phyloP scores from a whole-genome alignment of 768 basidiomycete genomes.

The Trametes maxima region DNA sequence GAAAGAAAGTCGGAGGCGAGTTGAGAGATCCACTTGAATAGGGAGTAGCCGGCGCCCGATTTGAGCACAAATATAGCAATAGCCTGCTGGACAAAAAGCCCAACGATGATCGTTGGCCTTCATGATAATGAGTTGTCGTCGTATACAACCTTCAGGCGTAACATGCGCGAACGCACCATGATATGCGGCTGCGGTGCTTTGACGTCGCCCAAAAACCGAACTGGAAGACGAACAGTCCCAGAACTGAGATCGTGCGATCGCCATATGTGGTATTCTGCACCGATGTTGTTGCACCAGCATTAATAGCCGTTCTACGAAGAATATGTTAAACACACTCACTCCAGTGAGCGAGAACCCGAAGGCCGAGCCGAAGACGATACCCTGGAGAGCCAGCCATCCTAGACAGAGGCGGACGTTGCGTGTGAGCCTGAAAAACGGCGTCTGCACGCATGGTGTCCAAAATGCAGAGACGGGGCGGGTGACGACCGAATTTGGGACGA shows the following conservation, averaged over 20 bases:
- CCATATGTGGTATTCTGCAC: constrained; percentile 62
- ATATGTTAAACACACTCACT: constrained; percentile 39
- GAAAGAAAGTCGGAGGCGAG: constrained; percentile 80
- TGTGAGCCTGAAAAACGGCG: constrained; percentile 66
- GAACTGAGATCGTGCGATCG: constrained; percentile 79
- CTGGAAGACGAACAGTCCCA: constrained; percentile 83
- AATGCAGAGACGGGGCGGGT: constrained; percentile 70
- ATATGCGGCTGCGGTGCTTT: constrained; percentile 59
- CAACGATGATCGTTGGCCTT: constrained; percentile 87
- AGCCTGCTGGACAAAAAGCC: constrained; percentile 83
- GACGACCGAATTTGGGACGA: constrained; percentile 71
- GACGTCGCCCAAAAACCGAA: constrained; percentile 72
- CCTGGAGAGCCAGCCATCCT: constrained; percentile 80
- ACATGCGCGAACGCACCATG: constrained; percentile 56
- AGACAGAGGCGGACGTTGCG: constrained; percentile 56
- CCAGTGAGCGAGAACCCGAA: constrained; percentile 72
- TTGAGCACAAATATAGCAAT: constrained; percentile 91
- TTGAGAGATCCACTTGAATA: constrained; percentile 83
- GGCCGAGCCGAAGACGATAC: constrained; percentile 81
- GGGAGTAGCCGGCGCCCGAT: constrained; percentile 76
- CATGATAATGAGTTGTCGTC: not conserved
- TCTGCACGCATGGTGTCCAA: constrained; percentile 66
- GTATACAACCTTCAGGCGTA: not conserved
- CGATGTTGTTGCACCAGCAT: constrained; percentile 15
- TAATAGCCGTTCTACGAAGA: constrained; percentile 1